A percentile compares a stretch with the other conserved stretches of the same genome.
These are phyloP conservation scores for Mimosa bimucronata DNA, from an alignment of 306 rosid genomes.

Conservation along the genomic window DNA sequence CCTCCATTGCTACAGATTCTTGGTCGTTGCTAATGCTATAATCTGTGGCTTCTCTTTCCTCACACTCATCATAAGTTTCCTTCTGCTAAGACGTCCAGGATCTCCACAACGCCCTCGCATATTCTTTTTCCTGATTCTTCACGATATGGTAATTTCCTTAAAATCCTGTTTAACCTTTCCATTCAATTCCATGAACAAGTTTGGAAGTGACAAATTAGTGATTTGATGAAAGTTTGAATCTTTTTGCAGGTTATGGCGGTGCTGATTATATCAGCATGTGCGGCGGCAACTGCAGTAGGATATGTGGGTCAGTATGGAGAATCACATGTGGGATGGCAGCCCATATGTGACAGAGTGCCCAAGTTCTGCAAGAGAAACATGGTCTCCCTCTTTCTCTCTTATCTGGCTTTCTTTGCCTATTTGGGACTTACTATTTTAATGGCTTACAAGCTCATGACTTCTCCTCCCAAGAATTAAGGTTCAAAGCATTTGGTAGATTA, in stretches of 20 bases:
- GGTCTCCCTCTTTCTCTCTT: slow-evolving; percentile 52
- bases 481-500: neutral
- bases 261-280: slow-evolving; percentile 66
- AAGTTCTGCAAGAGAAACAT: slow-evolving; percentile 60
- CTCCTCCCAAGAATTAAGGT: slow-evolving; percentile 9
- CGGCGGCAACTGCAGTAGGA: slow-evolving; percentile 70
- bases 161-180: neutral
- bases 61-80: slow-evolving; percentile 37
- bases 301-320: slow-evolving; percentile 71
- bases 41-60: slow-evolving; percentile 51
- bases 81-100: slow-evolving; percentile 36
- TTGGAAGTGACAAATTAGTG: neutral
- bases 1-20: slow-evolving; percentile 47
- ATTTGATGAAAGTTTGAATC: neutral
- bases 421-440: slow-evolving; percentile 49
- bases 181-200: neutral
- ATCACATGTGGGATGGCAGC: slow-evolving; percentile 52
- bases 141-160: slow-evolving; percentile 52
- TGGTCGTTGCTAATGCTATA: slow-evolving; percentile 58
- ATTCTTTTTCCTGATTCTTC: slow-evolving; percentile 51
- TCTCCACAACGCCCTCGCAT: slow-evolving; percentile 13
- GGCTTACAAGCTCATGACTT: slow-evolving; percentile 43
- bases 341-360: slow-evolving; percentile 54
- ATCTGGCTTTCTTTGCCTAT: slow-evolving; percentile 58
- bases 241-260: slow-evolving; percentile 53